Percentiles rank a stretch among this genome's conserved stretches.
phyloP scores from a whole-genome alignment of 2,329 filamentous ascomycete species.

The Scytalidium lignicola region DNA sequence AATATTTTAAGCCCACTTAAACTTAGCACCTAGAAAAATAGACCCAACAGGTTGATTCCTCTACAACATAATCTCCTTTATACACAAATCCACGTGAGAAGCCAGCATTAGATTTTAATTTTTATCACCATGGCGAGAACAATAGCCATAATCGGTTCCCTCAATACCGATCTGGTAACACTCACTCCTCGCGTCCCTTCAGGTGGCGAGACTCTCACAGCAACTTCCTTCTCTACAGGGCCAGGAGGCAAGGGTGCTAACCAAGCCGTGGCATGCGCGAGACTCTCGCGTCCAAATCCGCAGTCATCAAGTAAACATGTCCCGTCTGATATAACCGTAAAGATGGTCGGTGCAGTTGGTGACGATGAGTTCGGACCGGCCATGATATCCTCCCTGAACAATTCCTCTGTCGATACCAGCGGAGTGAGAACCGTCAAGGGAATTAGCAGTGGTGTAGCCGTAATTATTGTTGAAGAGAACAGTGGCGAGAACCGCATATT shows the following conservation, averaged over 20 bases:
- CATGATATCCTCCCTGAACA: slow-evolving; percentile 52
- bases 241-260: slow-evolving; percentile 94
- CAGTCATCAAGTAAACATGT: slow-evolving; percentile 12
- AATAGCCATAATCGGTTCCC: slow-evolving; percentile 84
- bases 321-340: slow-evolving; percentile 38
- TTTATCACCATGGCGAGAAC: slow-evolving; percentile 19
- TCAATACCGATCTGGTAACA: slow-evolving; percentile 92
- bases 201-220: slow-evolving; percentile 82
- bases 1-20: too few species aligned
- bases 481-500: slow-evolving; percentile 75
- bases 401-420: slow-evolving; percentile 57
- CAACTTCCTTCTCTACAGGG: slow-evolving; percentile 70
- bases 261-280: slow-evolving; percentile 84
- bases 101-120: neutral
- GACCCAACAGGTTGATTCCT: neutral
- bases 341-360: slow-evolving; percentile 73
- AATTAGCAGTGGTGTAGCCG: slow-evolving; percentile 62
- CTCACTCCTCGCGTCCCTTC: slow-evolving; percentile 77
- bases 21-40: too few species aligned
- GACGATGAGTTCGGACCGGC: slow-evolving; percentile 59
- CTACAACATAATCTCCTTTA: neutral
- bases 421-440: slow-evolving; percentile 42
- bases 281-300: slow-evolving; percentile 60
- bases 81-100: neutral
- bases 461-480: slow-evolving; percentile 70